phyloP scores from a whole-genome alignment of 2,329 filamentous ascomycete species.

The Bipolaris gigantea region DNA sequence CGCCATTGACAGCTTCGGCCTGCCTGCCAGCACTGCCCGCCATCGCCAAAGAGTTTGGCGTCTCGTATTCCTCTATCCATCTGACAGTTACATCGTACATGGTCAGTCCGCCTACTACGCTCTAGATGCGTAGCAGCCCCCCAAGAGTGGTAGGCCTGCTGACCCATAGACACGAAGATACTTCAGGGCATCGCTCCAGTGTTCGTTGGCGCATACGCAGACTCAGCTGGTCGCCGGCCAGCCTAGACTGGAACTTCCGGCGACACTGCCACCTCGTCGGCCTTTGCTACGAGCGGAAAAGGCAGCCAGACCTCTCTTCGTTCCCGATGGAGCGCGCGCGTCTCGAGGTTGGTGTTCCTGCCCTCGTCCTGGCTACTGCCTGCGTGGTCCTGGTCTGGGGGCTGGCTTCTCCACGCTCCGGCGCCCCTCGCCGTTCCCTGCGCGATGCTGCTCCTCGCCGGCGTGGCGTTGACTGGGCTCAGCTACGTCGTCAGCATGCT shows the following conservation, averaged over 20 bases:
- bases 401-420: neutral
- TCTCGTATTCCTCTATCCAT: neutral
- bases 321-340: neutral
- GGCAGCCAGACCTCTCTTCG: neutral
- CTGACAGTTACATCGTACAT: neutral
- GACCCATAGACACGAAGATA: neutral
- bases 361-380: neutral
- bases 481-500: neutral
- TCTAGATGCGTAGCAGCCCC: neutral
- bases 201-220: neutral
- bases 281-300: neutral
- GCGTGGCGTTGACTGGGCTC: neutral
- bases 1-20: neutral
- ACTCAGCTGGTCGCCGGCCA: neutral
- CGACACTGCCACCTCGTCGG: neutral
- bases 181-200: neutral
- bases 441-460: neutral
- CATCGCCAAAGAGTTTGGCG: neutral
- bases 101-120: neutral
- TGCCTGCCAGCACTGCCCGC: neutral
- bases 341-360: neutral
- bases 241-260: conserved; percentile 3
- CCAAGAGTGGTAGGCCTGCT: neutral
- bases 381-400: neutral
- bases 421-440: neutral